Evolutionary conservation across 768 basidiomycete genomes (phyloP).

Genomic region (Tremella mesenterica): DNA sequence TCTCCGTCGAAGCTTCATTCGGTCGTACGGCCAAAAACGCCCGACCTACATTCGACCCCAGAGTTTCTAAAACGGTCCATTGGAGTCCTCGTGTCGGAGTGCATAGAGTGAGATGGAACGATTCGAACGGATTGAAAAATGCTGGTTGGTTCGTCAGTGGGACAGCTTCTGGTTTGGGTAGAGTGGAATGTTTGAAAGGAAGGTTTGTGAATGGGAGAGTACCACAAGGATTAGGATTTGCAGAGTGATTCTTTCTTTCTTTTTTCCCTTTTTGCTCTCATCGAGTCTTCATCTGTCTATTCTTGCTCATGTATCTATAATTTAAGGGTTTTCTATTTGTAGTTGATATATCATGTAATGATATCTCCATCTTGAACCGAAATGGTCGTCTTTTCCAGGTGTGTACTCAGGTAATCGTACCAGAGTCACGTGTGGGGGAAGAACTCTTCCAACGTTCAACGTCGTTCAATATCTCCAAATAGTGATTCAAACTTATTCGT

Average conservation of each 20-base stretch:
- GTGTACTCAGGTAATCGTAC: no score
- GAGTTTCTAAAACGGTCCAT: conserved; percentile 47
- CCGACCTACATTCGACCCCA: not conserved
- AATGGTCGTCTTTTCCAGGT: no score
- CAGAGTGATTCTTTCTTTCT: not conserved
- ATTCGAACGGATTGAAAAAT: conserved; percentile 58
- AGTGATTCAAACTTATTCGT: no score
- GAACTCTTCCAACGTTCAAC: no score
- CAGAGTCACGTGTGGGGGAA: no score
- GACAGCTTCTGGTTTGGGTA: conserved; percentile 73
- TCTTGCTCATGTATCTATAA: no score
- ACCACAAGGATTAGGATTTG: not conserved
- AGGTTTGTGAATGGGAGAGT: conserved; percentile 55
- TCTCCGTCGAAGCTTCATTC: not conserved
- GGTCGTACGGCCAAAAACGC: not conserved
- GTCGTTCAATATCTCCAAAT: no score
- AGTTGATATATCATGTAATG: no score
- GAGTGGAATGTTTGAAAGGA: conserved; percentile 74
- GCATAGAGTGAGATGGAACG: conserved; percentile 74
- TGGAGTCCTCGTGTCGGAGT: conserved; percentile 75
- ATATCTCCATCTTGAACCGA: no score
- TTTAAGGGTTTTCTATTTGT: no score
- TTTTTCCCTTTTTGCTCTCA: no score
- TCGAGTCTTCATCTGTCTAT: no score
- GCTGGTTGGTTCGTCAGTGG: conserved; percentile 61